A percentile compares a stretch with the other conserved stretches of the same genome.
phyloP scores from a whole-genome alignment of 352 stramenopile species.

The Phytophthora sp. region DNA sequence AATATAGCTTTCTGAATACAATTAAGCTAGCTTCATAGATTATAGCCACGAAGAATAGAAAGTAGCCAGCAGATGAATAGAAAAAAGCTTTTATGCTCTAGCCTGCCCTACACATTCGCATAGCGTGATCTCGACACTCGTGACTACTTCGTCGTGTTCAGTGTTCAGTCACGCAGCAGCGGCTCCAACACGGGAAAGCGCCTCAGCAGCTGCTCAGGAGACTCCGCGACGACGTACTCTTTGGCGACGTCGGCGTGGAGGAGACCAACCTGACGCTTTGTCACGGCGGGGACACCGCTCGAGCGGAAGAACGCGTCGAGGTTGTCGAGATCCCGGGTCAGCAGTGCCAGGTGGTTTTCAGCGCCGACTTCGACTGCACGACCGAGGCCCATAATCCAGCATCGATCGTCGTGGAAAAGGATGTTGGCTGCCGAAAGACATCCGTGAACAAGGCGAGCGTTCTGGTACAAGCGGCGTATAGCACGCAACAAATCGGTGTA shows the following conservation, averaged over 20 bases:
- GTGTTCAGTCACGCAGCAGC: slow-evolving; percentile 26
- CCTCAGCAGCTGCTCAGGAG: slow-evolving; percentile 35
- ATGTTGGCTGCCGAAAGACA: slow-evolving; percentile 71
- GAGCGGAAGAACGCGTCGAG: slow-evolving; percentile 78
- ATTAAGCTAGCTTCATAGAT: too few species aligned
- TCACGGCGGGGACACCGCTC: slow-evolving; percentile 35
- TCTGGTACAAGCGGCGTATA: slow-evolving; percentile 56
- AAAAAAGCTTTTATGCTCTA: too few species aligned
- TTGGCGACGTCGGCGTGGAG: slow-evolving; percentile 20
- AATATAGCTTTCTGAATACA: too few species aligned
- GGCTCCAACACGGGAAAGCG: slow-evolving; percentile 35
- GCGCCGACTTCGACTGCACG: slow-evolving; percentile 78
- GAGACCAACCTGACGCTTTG: slow-evolving; percentile 37
- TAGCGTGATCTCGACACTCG: too few species aligned
- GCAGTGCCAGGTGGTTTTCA: slow-evolving; percentile 46
- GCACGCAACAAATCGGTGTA: slow-evolving; percentile 52
- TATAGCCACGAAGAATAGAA: too few species aligned
- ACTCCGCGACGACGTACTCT: slow-evolving; percentile 33
- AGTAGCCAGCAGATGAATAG: too few species aligned
- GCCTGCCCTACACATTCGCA: too few species aligned
- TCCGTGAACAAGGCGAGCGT: slow-evolving; percentile 63
- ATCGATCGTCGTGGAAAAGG: slow-evolving; percentile 60
- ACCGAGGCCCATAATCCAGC: slow-evolving; percentile 89
- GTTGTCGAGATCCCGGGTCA: slow-evolving; percentile 68
- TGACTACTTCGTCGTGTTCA: neutral